Base-by-base conservation (phyloP, 148 eudicot species). In the Euryodendron excelsum region DNA sequence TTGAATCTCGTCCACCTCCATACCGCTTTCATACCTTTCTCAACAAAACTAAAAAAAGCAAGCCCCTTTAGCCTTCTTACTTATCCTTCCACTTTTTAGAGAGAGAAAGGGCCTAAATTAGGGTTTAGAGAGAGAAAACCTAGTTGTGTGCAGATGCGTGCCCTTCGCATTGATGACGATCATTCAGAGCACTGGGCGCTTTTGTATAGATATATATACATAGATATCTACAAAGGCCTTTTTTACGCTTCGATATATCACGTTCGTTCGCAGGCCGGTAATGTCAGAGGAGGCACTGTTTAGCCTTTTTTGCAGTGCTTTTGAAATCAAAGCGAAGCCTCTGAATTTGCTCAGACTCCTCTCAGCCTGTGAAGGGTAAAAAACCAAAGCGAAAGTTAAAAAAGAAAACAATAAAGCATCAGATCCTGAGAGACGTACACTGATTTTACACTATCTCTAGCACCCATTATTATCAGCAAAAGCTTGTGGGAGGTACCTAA, bases 1-100 rank as follows among this genome's bases (percentile, higher is more conserved):
- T 82, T 88, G 92, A 87, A 90, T 80, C 74, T 90, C 91, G 44
- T 90, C 97, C 82, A 89, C 90, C 83, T 94, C 98, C 98, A 92
- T 94, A 77, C 83, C 88, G 70, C 84, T 82, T 79, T 87, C 94
- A 90, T 87, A 72, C 85, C 92, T 41, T 41, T 87, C 83, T 82
- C 61, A 76, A 53, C 60, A 78, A 74, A 68, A 76, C 45, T 41
- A n/a, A n/a, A n/a, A n/a, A n/a, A n/a, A n/a, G n/a, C n/a, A n/a
- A n/a, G n/a, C n/a, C n/a, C n/a, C n/a, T n/a, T n/a, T n/a, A 27
- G 50, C 41, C 15, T 18, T 34, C 3, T 3, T 9, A 5, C 17
- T 41, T 12, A 21, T 61, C 72, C 69, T 44, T 72, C 69, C 53
- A 33, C 25, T 50, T 66, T 21, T 3, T 36, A 73, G 41, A 65